Evolutionary conservation across 1,284 basidiomycete species (phyloP), one percentile per base, ranked within the genome.

Genomic region (Austroboletus novae-zelandiae): DNA sequence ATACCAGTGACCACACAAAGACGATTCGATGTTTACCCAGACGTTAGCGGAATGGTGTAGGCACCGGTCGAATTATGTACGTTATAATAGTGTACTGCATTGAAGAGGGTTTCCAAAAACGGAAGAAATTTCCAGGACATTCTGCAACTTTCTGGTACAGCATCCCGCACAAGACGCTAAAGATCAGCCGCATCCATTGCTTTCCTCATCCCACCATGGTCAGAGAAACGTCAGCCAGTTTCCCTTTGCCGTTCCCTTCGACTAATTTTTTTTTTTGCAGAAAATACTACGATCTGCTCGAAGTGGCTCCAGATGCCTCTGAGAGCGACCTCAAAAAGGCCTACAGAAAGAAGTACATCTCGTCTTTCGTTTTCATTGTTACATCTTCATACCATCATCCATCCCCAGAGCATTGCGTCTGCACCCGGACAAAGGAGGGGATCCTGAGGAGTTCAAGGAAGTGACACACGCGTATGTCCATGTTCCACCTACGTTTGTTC

Each of bases 401-500:
- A 56, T 57, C 57, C 53, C 11, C 58, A 94, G 92, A 69, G 92
- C 93, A n/a, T 73, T 97, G 52, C 82, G 86, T 57, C 72, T 91
- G 57, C 96, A 98, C 71, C 96, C 95, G 36, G 96, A 98, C 80
- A 98, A 98, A 76, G 93, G 94, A 53, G 94, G 94, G 56, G 94
- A 98, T 68, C 93, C 93, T 43, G 97, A 99, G 72, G 72, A 90
- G 54, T 99, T 99, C 89, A 98, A 99, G 71, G 93, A 97, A 69
- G 88, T 98, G 52, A 96, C 95, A 14, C 90, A 96, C 75, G 95
- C 94, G 89, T 94, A 76, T 60, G 91, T 81, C 47, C 50, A 74
- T 57, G 86, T 78, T 48, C 52, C 32, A 31, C 36, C 37, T 9
- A 13, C 51, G 29, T 39, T 25, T 18, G 17, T 32, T 10, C 25